Base-by-base conservation (phyloP, 2,329 filamentous ascomycete genomes). In the Achaetomium macrosporum region DNA sequence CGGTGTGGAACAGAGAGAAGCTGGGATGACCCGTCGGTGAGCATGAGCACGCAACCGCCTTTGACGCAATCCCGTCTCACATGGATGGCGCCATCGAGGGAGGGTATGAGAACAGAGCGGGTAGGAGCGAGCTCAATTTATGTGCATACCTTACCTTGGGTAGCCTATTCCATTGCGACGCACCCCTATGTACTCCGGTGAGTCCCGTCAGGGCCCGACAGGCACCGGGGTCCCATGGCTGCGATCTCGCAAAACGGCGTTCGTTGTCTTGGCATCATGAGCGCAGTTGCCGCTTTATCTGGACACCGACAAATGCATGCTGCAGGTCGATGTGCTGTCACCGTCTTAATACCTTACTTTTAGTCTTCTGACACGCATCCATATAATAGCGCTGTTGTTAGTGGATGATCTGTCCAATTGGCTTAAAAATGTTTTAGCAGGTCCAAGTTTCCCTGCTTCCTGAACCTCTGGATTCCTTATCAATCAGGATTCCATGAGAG, bases 61-160 rank as follows among this genome's bases (percentile, higher is more conserved):
- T 47, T 56, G 56, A 55, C 55, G 52, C 52, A 57, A 58, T 50
- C 15, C 19, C 13, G 35, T 41, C 33, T 35, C 4, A 35, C 35
- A 8, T 13, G n/a, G 55, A 64, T 64, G 57, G 59, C 56, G 61
- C 59, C 57, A 64, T 63, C 54, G 37, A 53, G 39, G 47, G 55
- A 56, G 55, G 46, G 54, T 55, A 64, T 64, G 62, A 58, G 54
- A 56, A 57, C 51, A 55, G 31, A 17, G 44, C 16, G 37, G 41
- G 49, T 40, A 49, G 33, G 42, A 29, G 35, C 10, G 31, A 37
- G 39, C 47, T 47, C 47, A 48, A 54, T 58, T 54, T 58, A 56
- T 52, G 25, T 25, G 25, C 25, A 25, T 25, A 4, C 25, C 33
- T 15, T n/a, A 37, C n/a, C n/a, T n/a, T 3, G 3, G 12, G n/a